phyloP scores from a whole-genome alignment of 2,329 filamentous ascomycete species.

The Aureobasidium pullulans region DNA sequence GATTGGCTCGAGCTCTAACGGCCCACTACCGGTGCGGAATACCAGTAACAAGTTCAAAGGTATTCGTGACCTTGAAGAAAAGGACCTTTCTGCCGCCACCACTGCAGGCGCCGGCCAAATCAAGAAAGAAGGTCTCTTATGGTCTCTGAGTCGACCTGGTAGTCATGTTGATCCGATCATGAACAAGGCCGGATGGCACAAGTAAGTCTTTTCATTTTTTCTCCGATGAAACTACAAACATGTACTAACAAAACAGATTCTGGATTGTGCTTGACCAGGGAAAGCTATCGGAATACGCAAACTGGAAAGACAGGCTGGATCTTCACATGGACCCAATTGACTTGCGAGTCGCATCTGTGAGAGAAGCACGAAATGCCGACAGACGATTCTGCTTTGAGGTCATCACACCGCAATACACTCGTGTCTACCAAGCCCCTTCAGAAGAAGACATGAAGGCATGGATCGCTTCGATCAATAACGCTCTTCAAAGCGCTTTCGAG shows the following conservation, averaged over 20 bases:
- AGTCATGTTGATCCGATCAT: conserved; percentile 93
- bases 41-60: conserved; percentile 68
- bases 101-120: conserved; percentile 57
- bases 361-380: conserved; percentile 90
- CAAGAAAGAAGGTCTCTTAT: conserved; percentile 87
- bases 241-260: conserved; percentile 54
- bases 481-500: conserved; percentile 90
- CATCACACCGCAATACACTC: conserved; percentile 91
- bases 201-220: conserved; percentile 51
- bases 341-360: conserved; percentile 89
- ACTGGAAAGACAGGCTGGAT: conserved; percentile 97
- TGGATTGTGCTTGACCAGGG: conserved; percentile 98
- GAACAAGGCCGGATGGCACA: conserved; percentile 97
- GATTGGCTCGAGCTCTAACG: not conserved
- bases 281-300: conserved; percentile 94
- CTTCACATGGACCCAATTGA: conserved; percentile 98
- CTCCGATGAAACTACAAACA: conserved; percentile 18
- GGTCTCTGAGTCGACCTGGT: conserved; percentile 87
- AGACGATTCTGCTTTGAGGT: conserved; percentile 96
- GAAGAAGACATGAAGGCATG: conserved; percentile 97
- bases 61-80: conserved; percentile 85
- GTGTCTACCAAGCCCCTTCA: conserved; percentile 94
- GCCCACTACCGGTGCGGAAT: conserved; percentile 22
- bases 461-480: conserved; percentile 96
- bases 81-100: conserved; percentile 48